Conservation (phyloP, 257 asterid genomes). For the Petunia secreta region DNA sequence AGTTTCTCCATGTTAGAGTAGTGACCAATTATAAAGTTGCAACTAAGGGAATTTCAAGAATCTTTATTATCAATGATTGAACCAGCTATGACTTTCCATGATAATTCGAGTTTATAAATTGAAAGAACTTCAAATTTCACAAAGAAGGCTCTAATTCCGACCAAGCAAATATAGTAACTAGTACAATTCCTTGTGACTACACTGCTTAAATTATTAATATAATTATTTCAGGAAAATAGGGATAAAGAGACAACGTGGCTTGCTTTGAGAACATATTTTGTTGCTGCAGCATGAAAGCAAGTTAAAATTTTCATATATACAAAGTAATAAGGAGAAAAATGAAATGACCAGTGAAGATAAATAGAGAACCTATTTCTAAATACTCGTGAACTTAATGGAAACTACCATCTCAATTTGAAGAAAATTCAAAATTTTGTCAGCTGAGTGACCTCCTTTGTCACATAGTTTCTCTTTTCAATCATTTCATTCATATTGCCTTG, state of each 20-base stretch:
- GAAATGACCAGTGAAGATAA: background rate
- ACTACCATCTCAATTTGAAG: background rate
- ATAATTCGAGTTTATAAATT: background rate
- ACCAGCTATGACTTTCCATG: background rate
- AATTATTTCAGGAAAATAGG: background rate
- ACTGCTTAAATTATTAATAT: background rate
- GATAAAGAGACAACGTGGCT: background rate
- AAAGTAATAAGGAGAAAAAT: constrained; percentile 33
- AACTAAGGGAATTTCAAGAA: background rate
- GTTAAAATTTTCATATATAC: constrained; percentile 43
- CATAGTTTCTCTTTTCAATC: background rate
- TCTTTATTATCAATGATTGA: background rate
- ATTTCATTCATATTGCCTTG: background rate
- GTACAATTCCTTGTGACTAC: background rate
- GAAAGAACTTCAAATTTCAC: background rate
- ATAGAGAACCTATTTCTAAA: background rate
- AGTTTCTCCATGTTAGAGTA: background rate
- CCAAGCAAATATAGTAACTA: background rate
- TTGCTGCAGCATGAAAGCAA: constrained; percentile 34
- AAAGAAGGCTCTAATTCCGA: background rate
- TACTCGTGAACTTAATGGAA: background rate
- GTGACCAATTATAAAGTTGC: background rate
- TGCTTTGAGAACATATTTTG: background rate
- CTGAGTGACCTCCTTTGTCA: background rate
- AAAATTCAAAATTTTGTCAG: background rate